Conservation (phyloP, 306 rosid species). For the Trifolium pratense region DNA sequence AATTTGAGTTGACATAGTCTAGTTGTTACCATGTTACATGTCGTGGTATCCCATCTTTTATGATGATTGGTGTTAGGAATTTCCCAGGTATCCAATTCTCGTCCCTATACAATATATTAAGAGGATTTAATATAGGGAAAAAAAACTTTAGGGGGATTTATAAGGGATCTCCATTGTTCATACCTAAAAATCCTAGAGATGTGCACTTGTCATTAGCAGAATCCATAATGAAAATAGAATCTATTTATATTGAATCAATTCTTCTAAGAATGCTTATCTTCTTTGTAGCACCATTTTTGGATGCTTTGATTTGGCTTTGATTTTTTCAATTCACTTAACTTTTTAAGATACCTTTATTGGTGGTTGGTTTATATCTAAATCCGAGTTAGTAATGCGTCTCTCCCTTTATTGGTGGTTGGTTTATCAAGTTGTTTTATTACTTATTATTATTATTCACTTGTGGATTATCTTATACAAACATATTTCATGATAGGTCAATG, state of each 20-base stretch:
- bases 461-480: conserved; percentile 27
- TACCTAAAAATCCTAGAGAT: background rate
- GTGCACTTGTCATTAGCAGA: background rate
- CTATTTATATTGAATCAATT: background rate
- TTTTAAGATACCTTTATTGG: background rate
- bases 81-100: background rate
- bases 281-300: background rate
- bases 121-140: no score
- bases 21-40: background rate
- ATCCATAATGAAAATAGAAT: background rate
- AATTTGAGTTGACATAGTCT: background rate
- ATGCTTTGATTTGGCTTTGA: background rate
- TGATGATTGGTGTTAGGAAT: background rate
- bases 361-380: conserved; percentile 3
- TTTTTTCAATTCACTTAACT: background rate
- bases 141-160: background rate
- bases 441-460: background rate
- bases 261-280: background rate
- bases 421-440: background rate
- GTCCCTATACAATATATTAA: no score
- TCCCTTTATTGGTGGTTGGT: background rate
- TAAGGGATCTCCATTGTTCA: background rate
- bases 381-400: conserved; percentile 17
- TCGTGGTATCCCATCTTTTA: background rate
- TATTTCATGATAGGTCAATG: conserved; percentile 23